Conservation (phyloP, 108 stramenopile genomes). For the Skeletonema tropicum region DNA sequence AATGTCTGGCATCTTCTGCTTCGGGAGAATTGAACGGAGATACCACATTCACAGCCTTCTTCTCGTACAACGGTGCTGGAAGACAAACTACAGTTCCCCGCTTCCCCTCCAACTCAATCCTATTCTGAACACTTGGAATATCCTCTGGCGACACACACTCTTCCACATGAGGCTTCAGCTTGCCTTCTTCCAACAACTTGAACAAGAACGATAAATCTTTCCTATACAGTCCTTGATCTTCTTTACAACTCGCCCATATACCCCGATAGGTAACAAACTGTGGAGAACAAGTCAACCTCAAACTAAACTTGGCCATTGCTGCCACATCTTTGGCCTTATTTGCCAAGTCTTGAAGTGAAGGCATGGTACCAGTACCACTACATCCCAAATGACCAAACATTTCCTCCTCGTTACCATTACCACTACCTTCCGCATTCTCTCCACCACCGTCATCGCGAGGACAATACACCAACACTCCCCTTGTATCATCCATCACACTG, state of each 20-base stretch:
- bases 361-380: background rate
- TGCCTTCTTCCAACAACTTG: slow-evolving; percentile 27
- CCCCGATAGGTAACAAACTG: slow-evolving; percentile 41
- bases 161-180: slow-evolving; percentile 22
- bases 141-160: slow-evolving; percentile 39
- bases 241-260: slow-evolving; percentile 39
- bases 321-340: slow-evolving; percentile 17
- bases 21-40: background rate
- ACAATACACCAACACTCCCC: slow-evolving; percentile 31
- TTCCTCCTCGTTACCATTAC: slow-evolving; percentile 3
- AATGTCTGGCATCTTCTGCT: background rate
- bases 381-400: slow-evolving; percentile 6
- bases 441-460: slow-evolving; percentile 11
- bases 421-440: background rate
- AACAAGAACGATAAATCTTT: slow-evolving; percentile 43
- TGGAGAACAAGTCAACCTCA: slow-evolving; percentile 38
- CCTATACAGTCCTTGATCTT: slow-evolving; percentile 31
- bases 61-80: slow-evolving; percentile 39
- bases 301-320: slow-evolving; percentile 21
- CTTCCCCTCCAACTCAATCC: slow-evolving; percentile 40
- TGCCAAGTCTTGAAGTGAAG: slow-evolving; percentile 7
- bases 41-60: slow-evolving; percentile 7
- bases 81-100: slow-evolving; percentile 32
- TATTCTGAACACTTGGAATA: slow-evolving; percentile 33
- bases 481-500: slow-evolving; percentile 25